Conservation (phyloP, 768 basidiomycete species). For the Paxillus rubicundulus region DNA sequence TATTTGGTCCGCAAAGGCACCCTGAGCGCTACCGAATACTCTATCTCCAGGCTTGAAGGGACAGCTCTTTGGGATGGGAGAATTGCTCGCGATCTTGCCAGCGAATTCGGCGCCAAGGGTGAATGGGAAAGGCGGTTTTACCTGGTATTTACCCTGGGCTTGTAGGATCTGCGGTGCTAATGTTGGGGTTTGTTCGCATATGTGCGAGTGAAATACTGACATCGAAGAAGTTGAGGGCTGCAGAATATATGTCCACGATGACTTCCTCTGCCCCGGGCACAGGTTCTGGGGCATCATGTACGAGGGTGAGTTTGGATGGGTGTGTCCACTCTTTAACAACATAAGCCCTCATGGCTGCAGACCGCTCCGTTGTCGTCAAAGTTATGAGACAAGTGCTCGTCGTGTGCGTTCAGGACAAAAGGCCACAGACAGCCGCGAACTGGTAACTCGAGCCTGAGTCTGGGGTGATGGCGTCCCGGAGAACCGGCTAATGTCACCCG, state of each 20-base stretch:
- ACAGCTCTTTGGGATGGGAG: slow-evolving; percentile 79
- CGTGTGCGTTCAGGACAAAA: not conserved
- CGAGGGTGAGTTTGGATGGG: slow-evolving; percentile 59
- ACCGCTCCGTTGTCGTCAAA: not conserved
- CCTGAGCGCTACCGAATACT: slow-evolving; percentile 82
- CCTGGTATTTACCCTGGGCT: slow-evolving; percentile 86
- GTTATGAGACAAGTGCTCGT: not conserved
- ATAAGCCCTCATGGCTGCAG: slow-evolving; percentile 67
- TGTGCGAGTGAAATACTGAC: slow-evolving; percentile 32
- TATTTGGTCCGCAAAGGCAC: slow-evolving; percentile 77
- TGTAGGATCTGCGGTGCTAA: slow-evolving; percentile 62
- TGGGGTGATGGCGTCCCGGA: not conserved
- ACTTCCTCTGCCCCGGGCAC: slow-evolving; percentile 49
- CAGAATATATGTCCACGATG: slow-evolving; percentile 72
- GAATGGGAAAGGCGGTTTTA: slow-evolving; percentile 82
- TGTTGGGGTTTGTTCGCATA: slow-evolving; percentile 4
- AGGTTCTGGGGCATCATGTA: slow-evolving; percentile 59
- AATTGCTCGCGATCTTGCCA: slow-evolving; percentile 65
- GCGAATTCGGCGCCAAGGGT: slow-evolving; percentile 84
- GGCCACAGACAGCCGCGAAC: not conserved
- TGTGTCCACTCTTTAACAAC: slow-evolving; percentile 67
- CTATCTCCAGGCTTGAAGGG: slow-evolving; percentile 78
- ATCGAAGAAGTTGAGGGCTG: slow-evolving; percentile 78
- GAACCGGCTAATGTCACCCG: not conserved
- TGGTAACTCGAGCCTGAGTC: no score